These are phyloP conservation scores for Garcia nutans DNA, from an alignment of 345 rosid genomes.

Conservation along the genomic window DNA sequence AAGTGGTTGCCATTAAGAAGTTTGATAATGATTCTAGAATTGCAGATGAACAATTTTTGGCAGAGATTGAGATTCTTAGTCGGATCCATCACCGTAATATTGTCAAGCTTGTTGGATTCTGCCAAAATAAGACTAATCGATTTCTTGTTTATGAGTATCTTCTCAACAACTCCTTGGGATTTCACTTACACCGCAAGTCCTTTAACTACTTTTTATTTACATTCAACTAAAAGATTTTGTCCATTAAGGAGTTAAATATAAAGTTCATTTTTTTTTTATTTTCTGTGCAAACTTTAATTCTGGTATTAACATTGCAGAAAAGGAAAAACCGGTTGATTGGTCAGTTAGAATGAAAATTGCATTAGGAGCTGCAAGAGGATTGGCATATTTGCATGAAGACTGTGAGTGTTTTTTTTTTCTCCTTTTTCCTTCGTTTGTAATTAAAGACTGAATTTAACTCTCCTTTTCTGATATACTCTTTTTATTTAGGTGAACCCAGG, in stretches of 20 bases:
- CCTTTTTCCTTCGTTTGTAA: background rate
- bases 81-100: slow-evolving; percentile 26
- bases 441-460: background rate
- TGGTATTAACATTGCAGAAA: slow-evolving; percentile 35
- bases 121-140: slow-evolving; percentile 10
- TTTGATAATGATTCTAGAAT: slow-evolving; percentile 12
- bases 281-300: background rate
- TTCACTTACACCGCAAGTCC: slow-evolving; percentile 24
- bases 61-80: slow-evolving; percentile 26
- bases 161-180: slow-evolving; percentile 18
- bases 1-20: slow-evolving; percentile 25
- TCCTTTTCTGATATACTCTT: too few relatives aligned
- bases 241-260: too few relatives aligned
- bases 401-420: slow-evolving; percentile 9
- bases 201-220: background rate
- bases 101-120: slow-evolving; percentile 22
- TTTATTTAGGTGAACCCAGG: slow-evolving; percentile 23
- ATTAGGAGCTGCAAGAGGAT: slow-evolving; percentile 18
- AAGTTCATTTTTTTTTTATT: too few relatives aligned
- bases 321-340: slow-evolving; percentile 27
- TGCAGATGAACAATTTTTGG: slow-evolving; percentile 23
- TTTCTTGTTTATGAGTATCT: slow-evolving; percentile 26
- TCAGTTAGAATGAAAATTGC: slow-evolving; percentile 16
- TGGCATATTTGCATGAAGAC: slow-evolving; percentile 21
- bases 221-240: too few relatives aligned